Evolutionary conservation across 305 asterid species (phyloP).

Genomic region (Solanum hybrid): DNA sequence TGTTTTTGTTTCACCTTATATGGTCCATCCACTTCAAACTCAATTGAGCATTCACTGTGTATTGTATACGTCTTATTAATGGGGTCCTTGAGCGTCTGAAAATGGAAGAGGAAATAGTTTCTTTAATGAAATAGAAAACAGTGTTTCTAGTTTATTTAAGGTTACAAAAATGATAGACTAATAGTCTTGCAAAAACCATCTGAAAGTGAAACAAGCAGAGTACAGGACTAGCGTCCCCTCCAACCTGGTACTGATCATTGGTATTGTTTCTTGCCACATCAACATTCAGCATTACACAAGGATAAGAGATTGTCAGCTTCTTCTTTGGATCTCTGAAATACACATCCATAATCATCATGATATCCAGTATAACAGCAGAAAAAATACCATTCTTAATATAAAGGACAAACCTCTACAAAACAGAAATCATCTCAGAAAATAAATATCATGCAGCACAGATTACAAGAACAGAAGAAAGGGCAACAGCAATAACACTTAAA

Average conservation of each 20-base stretch:
- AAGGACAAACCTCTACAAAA: constrained; percentile 12
- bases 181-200: neutral
- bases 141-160: constrained; percentile 5
- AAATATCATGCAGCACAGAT: neutral
- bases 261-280: constrained; percentile 97
- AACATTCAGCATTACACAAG: constrained; percentile 98
- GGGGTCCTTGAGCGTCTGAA: constrained; percentile 84
- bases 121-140: constrained; percentile 6
- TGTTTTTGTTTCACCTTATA: constrained; percentile 67
- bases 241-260: constrained; percentile 95
- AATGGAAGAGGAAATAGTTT: constrained; percentile 17
- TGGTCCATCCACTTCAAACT: constrained; percentile 99
- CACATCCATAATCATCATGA: constrained; percentile 22
- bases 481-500: neutral
- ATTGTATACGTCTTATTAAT: constrained; percentile 60
- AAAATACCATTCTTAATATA: neutral
- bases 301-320: constrained; percentile 94
- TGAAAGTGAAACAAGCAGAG: constrained; percentile 3
- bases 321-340: constrained; percentile 60
- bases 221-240: constrained; percentile 12
- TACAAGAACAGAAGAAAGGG: neutral
- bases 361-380: constrained; percentile 9
- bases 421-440: neutral
- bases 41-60: constrained; percentile 97
- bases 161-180: constrained; percentile 9